Percentiles rank a stretch among this genome's conserved stretches.
phyloP scores from a whole-genome alignment of 192 early-diverging fungal genomes.

The Allomyces macrogynus region DNA sequence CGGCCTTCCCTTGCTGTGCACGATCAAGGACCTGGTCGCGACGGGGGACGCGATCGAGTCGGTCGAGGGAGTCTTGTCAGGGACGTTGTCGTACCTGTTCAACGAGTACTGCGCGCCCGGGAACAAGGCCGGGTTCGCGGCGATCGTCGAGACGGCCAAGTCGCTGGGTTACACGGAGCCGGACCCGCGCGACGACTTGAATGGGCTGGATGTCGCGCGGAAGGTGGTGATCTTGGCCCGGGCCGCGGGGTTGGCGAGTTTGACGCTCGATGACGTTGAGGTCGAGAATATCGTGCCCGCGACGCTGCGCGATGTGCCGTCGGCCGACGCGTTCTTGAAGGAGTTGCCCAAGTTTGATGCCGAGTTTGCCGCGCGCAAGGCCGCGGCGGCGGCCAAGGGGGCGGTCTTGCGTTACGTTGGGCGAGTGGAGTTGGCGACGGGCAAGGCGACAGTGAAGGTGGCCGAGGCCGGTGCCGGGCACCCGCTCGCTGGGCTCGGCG shows the following conservation, averaged over 20 bases:
- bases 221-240: constrained; percentile 82
- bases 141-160: constrained; percentile 75
- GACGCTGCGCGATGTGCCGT: constrained; percentile 40
- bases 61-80: constrained; percentile 94
- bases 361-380: constrained; percentile 67
- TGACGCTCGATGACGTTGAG: constrained; percentile 53
- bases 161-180: constrained; percentile 94
- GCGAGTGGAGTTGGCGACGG: constrained; percentile 48
- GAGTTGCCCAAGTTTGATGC: constrained; percentile 64
- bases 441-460: constrained; percentile 56
- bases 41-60: constrained; percentile 83
- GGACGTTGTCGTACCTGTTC: constrained; percentile 94
- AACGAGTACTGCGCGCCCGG: constrained; percentile 74
- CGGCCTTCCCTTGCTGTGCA: constrained; percentile 82
- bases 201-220: constrained; percentile 98
- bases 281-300: constrained; percentile 96
- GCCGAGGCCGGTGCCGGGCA: constrained; percentile 61
- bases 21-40: constrained; percentile 67
- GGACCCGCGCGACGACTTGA: constrained; percentile 94
- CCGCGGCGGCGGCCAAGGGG: constrained; percentile 41
- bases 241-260: constrained; percentile 48
- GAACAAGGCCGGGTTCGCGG: constrained; percentile 44
- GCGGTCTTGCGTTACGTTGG: constrained; percentile 90
- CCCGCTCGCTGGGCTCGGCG: constrained; percentile 88
- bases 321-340: constrained; percentile 67